A percentile compares a stretch with the other conserved stretches of the same genome.
Evolutionary conservation across 257 asterid genomes (phyloP).

Genomic region (Solanum etuberosum): DNA sequence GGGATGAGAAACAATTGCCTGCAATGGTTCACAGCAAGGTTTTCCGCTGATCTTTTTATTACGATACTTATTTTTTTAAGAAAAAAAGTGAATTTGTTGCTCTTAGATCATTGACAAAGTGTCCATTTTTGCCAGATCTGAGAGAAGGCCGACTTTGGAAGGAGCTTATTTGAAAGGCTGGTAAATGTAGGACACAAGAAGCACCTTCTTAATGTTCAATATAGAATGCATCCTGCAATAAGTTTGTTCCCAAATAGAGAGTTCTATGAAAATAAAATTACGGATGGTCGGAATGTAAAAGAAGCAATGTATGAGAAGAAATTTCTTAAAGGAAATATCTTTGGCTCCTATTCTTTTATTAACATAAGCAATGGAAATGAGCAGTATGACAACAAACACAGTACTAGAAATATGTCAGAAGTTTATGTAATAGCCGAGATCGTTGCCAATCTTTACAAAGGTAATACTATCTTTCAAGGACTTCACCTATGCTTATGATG

Average conservation of each 20-base stretch:
- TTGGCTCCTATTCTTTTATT: constrained; percentile 54
- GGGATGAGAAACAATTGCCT: constrained; percentile 54
- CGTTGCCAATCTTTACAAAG: constrained; percentile 34
- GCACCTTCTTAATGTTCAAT: constrained; percentile 45
- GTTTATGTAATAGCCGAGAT: constrained; percentile 39
- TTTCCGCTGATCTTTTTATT: not conserved
- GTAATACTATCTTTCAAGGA: constrained; percentile 6
- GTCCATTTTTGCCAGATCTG: not conserved
- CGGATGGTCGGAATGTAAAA: constrained; percentile 29
- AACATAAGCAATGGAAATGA: constrained; percentile 39
- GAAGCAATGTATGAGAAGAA: constrained; percentile 4
- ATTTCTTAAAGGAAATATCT: constrained; percentile 29
- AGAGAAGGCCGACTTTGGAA: constrained; percentile 15
- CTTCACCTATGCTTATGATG: constrained; percentile 18
- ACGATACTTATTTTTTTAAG: not conserved
- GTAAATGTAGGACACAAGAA: constrained; percentile 28
- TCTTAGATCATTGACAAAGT: not conserved
- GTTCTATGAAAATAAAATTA: constrained; percentile 28
- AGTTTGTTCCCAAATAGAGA: constrained; percentile 40
- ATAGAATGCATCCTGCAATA: constrained; percentile 53
- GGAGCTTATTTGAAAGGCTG: constrained; percentile 57
- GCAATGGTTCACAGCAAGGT: constrained; percentile 61
- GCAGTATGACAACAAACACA: constrained; percentile 15
- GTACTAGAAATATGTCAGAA: constrained; percentile 42
- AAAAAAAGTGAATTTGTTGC: not conserved